Base-by-base conservation (phyloP, 1,139 yeast species). In the Diutina mesorugosa region DNA sequence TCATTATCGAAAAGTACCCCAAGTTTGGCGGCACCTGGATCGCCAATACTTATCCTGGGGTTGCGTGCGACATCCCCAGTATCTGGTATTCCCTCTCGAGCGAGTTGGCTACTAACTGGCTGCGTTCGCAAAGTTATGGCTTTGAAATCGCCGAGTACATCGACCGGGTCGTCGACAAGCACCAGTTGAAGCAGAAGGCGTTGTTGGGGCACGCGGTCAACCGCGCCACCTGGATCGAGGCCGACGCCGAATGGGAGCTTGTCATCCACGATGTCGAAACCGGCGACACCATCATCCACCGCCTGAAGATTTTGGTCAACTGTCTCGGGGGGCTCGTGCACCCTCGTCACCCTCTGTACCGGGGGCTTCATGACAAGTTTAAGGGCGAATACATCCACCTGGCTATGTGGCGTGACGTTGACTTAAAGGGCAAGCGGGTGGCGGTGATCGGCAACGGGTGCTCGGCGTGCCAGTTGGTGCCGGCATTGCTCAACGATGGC, bases 11-110 rank as follows among this genome's bases (percentile, higher is more conserved):
- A 59, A 73, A 74, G 60, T 79, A 74, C 58, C 69, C 66, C 55
- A 66, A 72, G 56, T 70, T 77, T 58, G 83, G 83, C 16, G 83
- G 83, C 6, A 77, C 81, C 47, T 79, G 83, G 83, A 74, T 72
- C 64, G 79, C 80, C 55, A 79, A 79, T 61, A 70, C 79, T 3
- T 79, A 79, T 60, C 83, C 83, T 4, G 83, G 82, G 4, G 78
- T 80, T 63, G 83, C 82, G 46, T 72, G 78, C 26, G 80, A 77
- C 61, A 73, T 78, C 56, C 83, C 83, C 4, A 77, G 79, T 1
- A 63, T 76, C 38, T 79, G 80, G 77, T 76, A 78, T 58, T 72
- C 77, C 30, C 71, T 71, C 56, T 72, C 70, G 28, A 69, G 69
- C 56, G 78, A 70, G 57, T 66, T 78, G 60, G 76, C 72, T 60